Evolutionary conservation across 345 rosid genomes (phyloP), one percentile per base, ranked within the genome.

Genomic region (Eucalyptus curtisii): DNA sequence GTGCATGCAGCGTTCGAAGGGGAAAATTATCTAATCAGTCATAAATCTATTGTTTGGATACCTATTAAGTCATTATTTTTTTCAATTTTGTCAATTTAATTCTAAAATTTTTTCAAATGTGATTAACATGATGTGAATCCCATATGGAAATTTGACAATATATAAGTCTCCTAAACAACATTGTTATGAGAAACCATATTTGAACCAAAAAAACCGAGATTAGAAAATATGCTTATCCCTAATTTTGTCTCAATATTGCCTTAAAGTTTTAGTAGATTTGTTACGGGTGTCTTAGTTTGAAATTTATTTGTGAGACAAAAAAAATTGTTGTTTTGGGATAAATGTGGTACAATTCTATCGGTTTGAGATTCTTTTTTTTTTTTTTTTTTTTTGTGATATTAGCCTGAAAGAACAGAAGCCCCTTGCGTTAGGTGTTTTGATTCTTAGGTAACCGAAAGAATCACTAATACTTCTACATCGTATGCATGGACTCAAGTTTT

Each of bases 291-390:
- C 71, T 15, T 30, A 13, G 9, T 57, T 57, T 57, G 14, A 27
- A 17, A 50, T 50, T 50, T 50, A 50, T 50, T 50, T 50, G 55
- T 50, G 22, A 17, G 55, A 50, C 22, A n/a, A 50, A 50, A 17
- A 7, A 7, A 50, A 50, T 50, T 4, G 17, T 17, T 50, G 53
- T 2, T 61, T 6, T 30, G 33, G 5, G 71, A 30, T 61, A 14
- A 64, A 13, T 2, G 4, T 64, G 71, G 31, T 1, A 4, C 2
- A n/a, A 2, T 7, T 30, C 3, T 7, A 64, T 16, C 3, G n/a
- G 9, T 30, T 64, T 0, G 5, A 64, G 66, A 11, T 25, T 61
- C 6, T 27, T 6, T 11, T 12, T 11, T n/a, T n/a, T n/a, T n/a
- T n/a, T n/a, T 59, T 10, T 59, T 11, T 25, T 59, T 48, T 48